These are phyloP conservation scores for Ceratobasidium sp. DNA, from an alignment of 1,284 basidiomycete species.

Conservation along the genomic window DNA sequence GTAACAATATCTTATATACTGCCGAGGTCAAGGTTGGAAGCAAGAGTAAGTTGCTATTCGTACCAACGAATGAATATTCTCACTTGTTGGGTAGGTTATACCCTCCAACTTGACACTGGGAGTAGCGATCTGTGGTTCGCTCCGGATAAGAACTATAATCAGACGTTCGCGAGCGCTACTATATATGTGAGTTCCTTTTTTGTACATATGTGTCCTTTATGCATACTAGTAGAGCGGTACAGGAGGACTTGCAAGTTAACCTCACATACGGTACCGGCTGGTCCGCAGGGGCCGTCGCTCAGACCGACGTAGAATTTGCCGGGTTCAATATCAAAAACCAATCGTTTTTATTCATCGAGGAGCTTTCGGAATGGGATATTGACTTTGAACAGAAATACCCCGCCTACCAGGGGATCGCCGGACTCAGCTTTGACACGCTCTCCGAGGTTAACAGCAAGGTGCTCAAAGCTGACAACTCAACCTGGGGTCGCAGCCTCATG, in stretches of 20 bases:
- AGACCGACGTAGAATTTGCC: slow-evolving; percentile 10
- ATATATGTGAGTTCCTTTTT: slow-evolving; percentile 19
- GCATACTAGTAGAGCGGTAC: neutral
- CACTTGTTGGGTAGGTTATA: slow-evolving; percentile 3
- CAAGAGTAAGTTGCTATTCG: slow-evolving; percentile 3
- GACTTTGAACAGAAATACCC: neutral
- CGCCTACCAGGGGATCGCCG: slow-evolving; percentile 22
- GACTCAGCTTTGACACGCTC: slow-evolving; percentile 26
- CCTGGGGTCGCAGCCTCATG: slow-evolving; percentile 28
- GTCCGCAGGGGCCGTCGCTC: slow-evolving; percentile 14
- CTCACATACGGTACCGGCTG: slow-evolving; percentile 24
- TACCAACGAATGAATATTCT: neutral
- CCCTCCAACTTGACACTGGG: slow-evolving; percentile 25
- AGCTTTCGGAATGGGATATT: neutral
- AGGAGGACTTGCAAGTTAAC: slow-evolving; percentile 9
- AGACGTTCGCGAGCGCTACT: slow-evolving; percentile 1
- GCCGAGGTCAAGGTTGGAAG: neutral
- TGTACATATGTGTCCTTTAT: neutral
- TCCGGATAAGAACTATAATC: neutral
- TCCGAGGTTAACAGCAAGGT: slow-evolving; percentile 12
- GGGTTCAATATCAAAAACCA: slow-evolving; percentile 31
- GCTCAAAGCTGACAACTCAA: neutral
- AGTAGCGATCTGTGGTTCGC: slow-evolving; percentile 32
- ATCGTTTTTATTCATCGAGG: slow-evolving; percentile 10
- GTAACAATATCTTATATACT: neutral